Conservation (phyloP, 306 rosid genomes). For the Dryas octopetala region DNA sequence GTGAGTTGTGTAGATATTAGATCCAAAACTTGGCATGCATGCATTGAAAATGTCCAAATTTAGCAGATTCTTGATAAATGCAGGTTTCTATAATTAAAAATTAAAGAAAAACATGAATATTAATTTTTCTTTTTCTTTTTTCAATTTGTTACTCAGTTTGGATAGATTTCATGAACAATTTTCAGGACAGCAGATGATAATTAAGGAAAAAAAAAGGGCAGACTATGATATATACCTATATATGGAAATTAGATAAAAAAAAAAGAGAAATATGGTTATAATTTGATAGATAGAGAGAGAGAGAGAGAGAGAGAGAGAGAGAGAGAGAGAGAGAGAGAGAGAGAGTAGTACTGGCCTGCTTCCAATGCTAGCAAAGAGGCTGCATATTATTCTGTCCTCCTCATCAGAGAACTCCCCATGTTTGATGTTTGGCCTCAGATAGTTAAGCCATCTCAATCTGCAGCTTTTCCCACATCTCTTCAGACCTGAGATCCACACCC, state of each 20-base stretch:
- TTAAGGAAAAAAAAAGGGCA: neutral
- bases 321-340: neutral
- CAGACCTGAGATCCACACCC: slow-evolving; percentile 54
- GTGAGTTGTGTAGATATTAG: slow-evolving; percentile 32
- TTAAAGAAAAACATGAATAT: neutral
- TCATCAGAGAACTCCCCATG: slow-evolving; percentile 94
- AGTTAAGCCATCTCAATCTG: slow-evolving; percentile 95
- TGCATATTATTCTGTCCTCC: slow-evolving; percentile 87
- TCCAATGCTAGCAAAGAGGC: slow-evolving; percentile 79
- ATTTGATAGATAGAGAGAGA: neutral
- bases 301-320: slow-evolving; percentile 1
- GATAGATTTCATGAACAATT: slow-evolving; percentile 21
- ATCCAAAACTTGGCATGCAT: slow-evolving; percentile 50
- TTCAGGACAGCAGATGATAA: slow-evolving; percentile 11
- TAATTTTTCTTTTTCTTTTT: neutral
- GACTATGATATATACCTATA: neutral
- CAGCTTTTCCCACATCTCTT: slow-evolving; percentile 96
- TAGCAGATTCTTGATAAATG: slow-evolving; percentile 28
- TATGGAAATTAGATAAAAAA: slow-evolving; percentile 1
- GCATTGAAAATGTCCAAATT: slow-evolving; percentile 32
- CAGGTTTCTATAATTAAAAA: neutral
- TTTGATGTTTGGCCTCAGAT: slow-evolving; percentile 88
- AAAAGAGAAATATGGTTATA: neutral
- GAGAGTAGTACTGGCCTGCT: slow-evolving; percentile 55
- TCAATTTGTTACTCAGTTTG: slow-evolving; percentile 27